Percentiles rank a stretch among this genome's conserved stretches.
These are phyloP conservation scores for Penicillium sp. DNA, from an alignment of 2,329 filamentous ascomycete genomes.

Conservation along the genomic window DNA sequence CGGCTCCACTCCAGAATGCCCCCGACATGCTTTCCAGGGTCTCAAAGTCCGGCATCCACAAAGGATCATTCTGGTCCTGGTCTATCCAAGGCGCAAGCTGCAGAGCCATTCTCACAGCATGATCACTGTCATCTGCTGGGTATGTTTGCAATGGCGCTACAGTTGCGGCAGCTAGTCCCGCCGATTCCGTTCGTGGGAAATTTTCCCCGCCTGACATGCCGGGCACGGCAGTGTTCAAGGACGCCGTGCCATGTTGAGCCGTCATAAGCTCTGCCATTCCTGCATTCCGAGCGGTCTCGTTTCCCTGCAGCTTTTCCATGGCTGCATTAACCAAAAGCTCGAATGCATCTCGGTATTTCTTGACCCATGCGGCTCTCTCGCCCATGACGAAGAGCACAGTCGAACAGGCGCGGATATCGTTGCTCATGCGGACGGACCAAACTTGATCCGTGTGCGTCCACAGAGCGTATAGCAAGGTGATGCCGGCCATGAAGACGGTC, in stretches of 20 bases:
- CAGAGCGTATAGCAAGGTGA: constrained; percentile 41
- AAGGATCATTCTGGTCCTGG: constrained; percentile 35
- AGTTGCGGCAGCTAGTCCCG: constrained; percentile 6
- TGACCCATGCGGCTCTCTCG: constrained; percentile 52
- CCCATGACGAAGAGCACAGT: constrained; percentile 54
- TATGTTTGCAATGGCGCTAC: constrained; percentile 13
- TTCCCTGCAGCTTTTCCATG: constrained; percentile 50
- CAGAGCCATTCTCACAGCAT: constrained; percentile 43
- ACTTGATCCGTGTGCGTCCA: constrained; percentile 49
- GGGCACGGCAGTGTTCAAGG: constrained; percentile 12
- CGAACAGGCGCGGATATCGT: constrained; percentile 54
- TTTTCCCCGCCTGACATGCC: constrained; percentile 23
- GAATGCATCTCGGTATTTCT: constrained; percentile 52
- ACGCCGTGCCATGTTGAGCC: constrained; percentile 33
- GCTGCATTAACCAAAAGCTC: constrained; percentile 51
- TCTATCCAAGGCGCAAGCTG: constrained; percentile 46
- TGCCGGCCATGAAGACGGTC: constrained; percentile 43
- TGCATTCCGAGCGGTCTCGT: constrained; percentile 35
- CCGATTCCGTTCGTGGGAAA: constrained; percentile 12
- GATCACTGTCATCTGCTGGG: constrained; percentile 28
- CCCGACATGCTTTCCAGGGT: constrained; percentile 36
- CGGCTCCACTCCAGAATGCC: constrained; percentile 32
- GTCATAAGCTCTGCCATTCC: constrained; percentile 47
- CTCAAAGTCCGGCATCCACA: constrained; percentile 47
- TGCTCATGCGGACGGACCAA: constrained; percentile 53